A percentile compares a stretch with the other conserved stretches of the same genome.
These are phyloP conservation scores for Penicillium arizonense DNA, from an alignment of 495 filamentous ascomycete genomes.

Conservation along the genomic window DNA sequence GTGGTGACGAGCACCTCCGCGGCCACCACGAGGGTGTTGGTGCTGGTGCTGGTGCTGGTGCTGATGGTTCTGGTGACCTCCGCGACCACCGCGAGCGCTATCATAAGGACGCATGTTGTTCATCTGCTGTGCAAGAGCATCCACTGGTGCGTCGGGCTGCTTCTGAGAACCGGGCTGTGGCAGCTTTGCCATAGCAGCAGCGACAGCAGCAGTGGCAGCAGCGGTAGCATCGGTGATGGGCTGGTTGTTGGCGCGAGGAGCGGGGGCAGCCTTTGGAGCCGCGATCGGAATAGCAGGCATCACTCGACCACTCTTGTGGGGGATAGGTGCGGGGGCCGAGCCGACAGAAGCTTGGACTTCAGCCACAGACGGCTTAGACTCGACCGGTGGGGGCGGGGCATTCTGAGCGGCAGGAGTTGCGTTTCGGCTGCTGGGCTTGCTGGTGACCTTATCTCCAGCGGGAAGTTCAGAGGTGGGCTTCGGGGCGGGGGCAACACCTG, in stretches of 20 bases:
- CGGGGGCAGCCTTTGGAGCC: conserved; percentile 42
- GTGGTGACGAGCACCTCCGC: conserved; percentile 54
- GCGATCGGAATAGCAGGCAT: conserved; percentile 64
- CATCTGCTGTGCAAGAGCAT: conserved; percentile 80
- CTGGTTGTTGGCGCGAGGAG: conserved; percentile 31
- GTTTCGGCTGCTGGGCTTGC: conserved; percentile 34
- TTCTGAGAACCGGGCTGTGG: conserved; percentile 47
- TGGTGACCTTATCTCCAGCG: conserved; percentile 33
- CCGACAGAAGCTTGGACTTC: conserved; percentile 53
- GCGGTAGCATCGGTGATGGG: conserved; percentile 70
- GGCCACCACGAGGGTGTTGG: conserved; percentile 45
- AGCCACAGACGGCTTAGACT: conserved; percentile 62
- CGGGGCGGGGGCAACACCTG: conserved; percentile 27
- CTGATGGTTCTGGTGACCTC: conserved; percentile 40
- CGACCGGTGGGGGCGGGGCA: conserved; percentile 56
- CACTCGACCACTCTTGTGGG: conserved; percentile 65
- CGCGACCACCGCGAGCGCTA: conserved; percentile 47
- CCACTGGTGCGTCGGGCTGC: conserved; percentile 55
- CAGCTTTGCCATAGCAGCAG: conserved; percentile 85
- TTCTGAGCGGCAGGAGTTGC: conserved; percentile 40
- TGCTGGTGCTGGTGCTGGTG: no score
- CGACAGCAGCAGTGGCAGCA: conserved; percentile 81
- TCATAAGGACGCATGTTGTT: conserved; percentile 79
- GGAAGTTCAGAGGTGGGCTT: conserved; percentile 45
- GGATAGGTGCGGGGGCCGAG: conserved; percentile 34